Percentiles rank a stretch among this genome's conserved stretches.
phyloP scores from a whole-genome alignment of 2,329 filamentous ascomycete species.

The Aphanoascus verrucosus region DNA sequence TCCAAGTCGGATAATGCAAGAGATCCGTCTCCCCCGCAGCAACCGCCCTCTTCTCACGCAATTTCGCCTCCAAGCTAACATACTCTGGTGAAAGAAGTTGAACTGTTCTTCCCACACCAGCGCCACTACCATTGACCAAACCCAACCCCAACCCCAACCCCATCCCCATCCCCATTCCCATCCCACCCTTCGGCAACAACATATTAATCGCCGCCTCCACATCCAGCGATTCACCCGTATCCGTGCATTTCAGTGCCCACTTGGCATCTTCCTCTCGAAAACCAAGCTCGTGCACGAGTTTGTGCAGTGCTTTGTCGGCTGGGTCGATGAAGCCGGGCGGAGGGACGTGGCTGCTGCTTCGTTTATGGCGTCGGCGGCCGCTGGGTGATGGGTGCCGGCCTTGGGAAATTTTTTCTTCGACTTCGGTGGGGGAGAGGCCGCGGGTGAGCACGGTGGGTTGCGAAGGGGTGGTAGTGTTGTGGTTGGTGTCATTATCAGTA shows the following conservation, averaged over 20 bases:
- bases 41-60: neutral
- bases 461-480: conserved; percentile 9
- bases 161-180: no score
- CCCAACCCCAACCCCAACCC: no score
- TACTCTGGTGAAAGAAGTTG: conserved; percentile 6
- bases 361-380: conserved; percentile 15
- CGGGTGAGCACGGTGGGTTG: conserved; percentile 1
- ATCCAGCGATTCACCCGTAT: conserved; percentile 49
- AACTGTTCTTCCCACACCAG: neutral
- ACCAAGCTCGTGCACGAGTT: conserved; percentile 48
- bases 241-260: conserved; percentile 48
- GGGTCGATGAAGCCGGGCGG: conserved; percentile 38
- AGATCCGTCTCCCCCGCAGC: conserved; percentile 1
- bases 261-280: conserved; percentile 47
- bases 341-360: conserved; percentile 21
- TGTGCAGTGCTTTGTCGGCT: conserved; percentile 46
- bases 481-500: no score
- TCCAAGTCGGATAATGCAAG: conserved; percentile 25
- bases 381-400: conserved; percentile 15
- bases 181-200: conserved; percentile 32
- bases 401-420: conserved; percentile 18
- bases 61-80: neutral
- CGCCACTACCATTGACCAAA: conserved; percentile 14
- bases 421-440: conserved; percentile 6
- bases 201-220: conserved; percentile 48